These are phyloP conservation scores for Aaosphaeria arxii DNA, from an alignment of 2,329 filamentous ascomycete genomes.

Conservation along the genomic window DNA sequence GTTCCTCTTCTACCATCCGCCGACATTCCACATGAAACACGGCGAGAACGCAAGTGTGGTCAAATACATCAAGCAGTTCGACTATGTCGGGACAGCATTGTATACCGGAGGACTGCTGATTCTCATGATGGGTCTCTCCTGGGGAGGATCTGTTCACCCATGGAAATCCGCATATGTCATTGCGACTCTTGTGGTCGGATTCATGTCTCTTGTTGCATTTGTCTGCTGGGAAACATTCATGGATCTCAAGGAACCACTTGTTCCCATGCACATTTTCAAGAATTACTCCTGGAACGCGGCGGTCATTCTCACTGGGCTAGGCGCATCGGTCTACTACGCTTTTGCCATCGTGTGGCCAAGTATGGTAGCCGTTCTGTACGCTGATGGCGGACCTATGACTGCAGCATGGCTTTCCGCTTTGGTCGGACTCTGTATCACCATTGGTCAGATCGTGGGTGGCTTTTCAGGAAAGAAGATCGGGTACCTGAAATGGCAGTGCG, in stretches of 20 bases:
- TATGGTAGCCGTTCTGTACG: slow-evolving; percentile 33
- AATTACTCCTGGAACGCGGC: slow-evolving; percentile 32
- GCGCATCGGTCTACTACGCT: slow-evolving; percentile 40
- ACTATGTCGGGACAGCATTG: slow-evolving; percentile 10
- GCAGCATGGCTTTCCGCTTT: slow-evolving; percentile 9
- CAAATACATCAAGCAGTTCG: slow-evolving; percentile 15
- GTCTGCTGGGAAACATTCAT: slow-evolving; percentile 30
- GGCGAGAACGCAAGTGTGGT: slow-evolving; percentile 5
- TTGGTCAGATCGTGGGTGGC: slow-evolving; percentile 12
- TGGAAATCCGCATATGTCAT: slow-evolving; percentile 42
- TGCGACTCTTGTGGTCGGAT: slow-evolving; percentile 37
- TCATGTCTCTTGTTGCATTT: slow-evolving; percentile 30
- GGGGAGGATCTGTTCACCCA: slow-evolving; percentile 30
- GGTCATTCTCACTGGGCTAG: slow-evolving; percentile 31
- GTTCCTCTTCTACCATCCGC: slow-evolving; percentile 14
- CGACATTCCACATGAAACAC: slow-evolving; percentile 14
- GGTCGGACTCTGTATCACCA: slow-evolving; percentile 10
- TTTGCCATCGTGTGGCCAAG: slow-evolving; percentile 39
- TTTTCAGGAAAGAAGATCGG: slow-evolving; percentile 20
- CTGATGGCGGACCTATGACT: slow-evolving; percentile 12
- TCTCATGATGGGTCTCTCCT: slow-evolving; percentile 14
- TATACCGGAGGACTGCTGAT: slow-evolving; percentile 12
- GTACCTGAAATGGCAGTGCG: slow-evolving; percentile 32
- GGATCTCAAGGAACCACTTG: slow-evolving; percentile 33
- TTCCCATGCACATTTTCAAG: slow-evolving; percentile 37